phyloP scores from a whole-genome alignment of 1,284 basidiomycete species.

The Austropuccinia psidii region DNA sequence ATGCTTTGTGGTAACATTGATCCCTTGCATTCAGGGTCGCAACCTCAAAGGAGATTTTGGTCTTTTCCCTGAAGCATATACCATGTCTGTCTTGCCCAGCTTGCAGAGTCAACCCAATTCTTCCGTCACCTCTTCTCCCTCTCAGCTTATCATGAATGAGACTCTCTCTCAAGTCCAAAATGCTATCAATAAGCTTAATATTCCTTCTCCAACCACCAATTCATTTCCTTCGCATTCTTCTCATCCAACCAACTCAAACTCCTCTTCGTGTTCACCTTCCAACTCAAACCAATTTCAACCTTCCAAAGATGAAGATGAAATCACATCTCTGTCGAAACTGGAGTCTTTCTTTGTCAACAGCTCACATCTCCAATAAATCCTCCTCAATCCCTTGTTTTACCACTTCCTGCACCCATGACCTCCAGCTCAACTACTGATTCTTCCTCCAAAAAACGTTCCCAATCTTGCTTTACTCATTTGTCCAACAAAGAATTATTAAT shows the following conservation, averaged over 20 bases:
- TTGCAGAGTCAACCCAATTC: too few species aligned
- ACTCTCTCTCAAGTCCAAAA: constrained; percentile 49
- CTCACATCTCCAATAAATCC: not conserved
- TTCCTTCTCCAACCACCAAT: constrained; percentile 43
- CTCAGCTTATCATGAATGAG: constrained; percentile 42
- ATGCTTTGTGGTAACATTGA: not conserved
- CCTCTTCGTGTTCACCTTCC: not conserved
- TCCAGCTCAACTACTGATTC: constrained; percentile 29
- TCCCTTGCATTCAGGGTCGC: constrained; percentile 59
- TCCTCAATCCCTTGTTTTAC: not conserved
- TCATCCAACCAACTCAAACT: too few species aligned
- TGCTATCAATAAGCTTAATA: constrained; percentile 52
- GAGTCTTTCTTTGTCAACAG: constrained; percentile 34
- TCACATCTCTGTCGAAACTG: constrained; percentile 31
- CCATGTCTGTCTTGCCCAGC: constrained; percentile 53
- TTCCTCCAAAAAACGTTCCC: constrained; percentile 16
- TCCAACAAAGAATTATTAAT: constrained; percentile 10
- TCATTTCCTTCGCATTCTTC: constrained; percentile 19
- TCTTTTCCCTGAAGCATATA: constrained; percentile 87
- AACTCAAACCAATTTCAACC: not conserved
- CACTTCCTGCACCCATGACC: constrained; percentile 44
- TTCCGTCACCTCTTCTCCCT: constrained; percentile 38
- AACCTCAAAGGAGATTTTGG: constrained; percentile 73
- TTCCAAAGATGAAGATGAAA: not conserved
- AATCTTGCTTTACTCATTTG: constrained; percentile 15